Evolutionary conservation across 179 eudicot genomes (phyloP), one percentile per base, ranked within the genome.

Genomic region (Drosera spatulata): DNA sequence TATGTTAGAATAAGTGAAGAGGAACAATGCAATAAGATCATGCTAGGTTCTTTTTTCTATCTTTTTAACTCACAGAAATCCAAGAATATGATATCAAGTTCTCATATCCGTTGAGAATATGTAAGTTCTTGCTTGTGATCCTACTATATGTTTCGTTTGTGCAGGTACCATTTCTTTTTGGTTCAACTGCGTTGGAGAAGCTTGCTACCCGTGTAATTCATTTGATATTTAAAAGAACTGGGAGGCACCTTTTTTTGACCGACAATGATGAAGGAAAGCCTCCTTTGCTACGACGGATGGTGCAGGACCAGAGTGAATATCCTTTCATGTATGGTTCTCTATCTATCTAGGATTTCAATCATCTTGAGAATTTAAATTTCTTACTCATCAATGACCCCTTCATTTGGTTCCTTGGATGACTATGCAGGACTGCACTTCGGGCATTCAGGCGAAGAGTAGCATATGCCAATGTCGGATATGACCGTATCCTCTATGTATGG

Each of bases 101-200:
- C 1, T 22, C 33, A 22, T 22, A 22, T 22, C 33, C 33, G 33
- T 22, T 22, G 33, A 22, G 1, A 22, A 22, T 22, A 22, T 60
- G 50, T 22, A 22, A 39, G 50, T 9, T 41, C 10, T 44, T 41
- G 22, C 5, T 7, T 39, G 5, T 65, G 22, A 43, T 69, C 5
- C 41, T 39, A 22, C 33, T 22, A 22, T 22, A 22, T 22, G 46
- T 69, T 22, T 62, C 45, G 22, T 62, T 13, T 55, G 67, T 65
- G 50, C 68, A 94, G 99, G 99, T 94, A 44, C 99, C 99, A 15
- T 90, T 94, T 73, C 87, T 94, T 64, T 90, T 93, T 76, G 99
- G 99, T 58, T 73, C 90, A 65, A 66, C 88, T 69, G 86, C 86
- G 46, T 47, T 94, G 8, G 99, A 94, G 78, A 94, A 76, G 66